phyloP scores from a whole-genome alignment of 768 basidiomycete genomes.

The Amanita pseudoporphyria region DNA sequence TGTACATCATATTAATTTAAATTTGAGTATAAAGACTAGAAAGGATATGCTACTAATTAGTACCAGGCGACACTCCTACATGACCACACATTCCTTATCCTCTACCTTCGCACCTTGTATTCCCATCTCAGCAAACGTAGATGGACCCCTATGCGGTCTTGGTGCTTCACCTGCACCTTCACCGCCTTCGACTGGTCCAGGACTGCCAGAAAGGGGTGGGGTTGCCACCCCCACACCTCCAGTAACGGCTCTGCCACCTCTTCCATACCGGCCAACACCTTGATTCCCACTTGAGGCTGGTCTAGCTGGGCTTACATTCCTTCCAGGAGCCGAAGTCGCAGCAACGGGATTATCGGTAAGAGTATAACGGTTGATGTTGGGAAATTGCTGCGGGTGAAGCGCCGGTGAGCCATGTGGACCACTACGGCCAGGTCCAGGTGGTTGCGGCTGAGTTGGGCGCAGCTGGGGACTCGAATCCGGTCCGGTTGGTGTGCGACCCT shows the following conservation, averaged over 20 bases:
- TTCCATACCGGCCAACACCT: slow-evolving; percentile 6
- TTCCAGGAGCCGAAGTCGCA: no score
- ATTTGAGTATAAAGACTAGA: not conserved
- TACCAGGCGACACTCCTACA: no score
- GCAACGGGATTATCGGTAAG: slow-evolving; percentile 32
- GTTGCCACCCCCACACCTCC: slow-evolving; percentile 9
- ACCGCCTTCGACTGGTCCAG: not conserved
- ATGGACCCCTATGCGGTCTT: slow-evolving; percentile 31
- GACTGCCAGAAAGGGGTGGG: not conserved
- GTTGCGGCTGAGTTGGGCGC: not conserved
- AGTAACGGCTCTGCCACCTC: slow-evolving; percentile 12
- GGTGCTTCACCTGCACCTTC: not conserved
- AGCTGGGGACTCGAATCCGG: slow-evolving; percentile 1
- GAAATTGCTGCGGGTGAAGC: slow-evolving; percentile 20
- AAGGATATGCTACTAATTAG: not conserved
- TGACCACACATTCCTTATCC: slow-evolving; percentile 79
- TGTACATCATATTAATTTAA: not conserved
- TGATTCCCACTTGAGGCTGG: slow-evolving; percentile 3
- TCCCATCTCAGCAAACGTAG: slow-evolving; percentile 94
- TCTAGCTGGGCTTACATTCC: slow-evolving; percentile 11
- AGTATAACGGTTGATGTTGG: slow-evolving; percentile 35
- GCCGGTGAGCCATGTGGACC: not conserved
- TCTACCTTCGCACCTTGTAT: slow-evolving; percentile 70
- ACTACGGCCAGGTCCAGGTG: no score
- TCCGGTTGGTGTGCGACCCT: not conserved